Conservation (phyloP, 1,284 basidiomycete species). For the Ganoderma sinense region DNA sequence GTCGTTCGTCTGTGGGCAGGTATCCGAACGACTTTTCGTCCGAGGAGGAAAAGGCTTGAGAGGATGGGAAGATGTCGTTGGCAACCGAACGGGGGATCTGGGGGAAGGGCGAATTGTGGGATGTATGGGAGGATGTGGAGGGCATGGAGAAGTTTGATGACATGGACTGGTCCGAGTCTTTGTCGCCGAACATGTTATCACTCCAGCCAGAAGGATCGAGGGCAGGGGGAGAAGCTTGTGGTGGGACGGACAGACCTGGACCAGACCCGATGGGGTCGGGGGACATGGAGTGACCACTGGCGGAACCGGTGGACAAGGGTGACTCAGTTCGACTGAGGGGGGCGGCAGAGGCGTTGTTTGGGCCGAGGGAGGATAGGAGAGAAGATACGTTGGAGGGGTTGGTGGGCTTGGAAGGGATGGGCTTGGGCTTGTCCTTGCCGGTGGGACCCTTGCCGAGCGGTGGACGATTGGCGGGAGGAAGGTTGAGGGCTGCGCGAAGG, state of each 20-base stretch:
- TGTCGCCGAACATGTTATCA: conserved; percentile 60
- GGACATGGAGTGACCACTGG: conserved; percentile 45
- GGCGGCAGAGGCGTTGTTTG: conserved; percentile 24
- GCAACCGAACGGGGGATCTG: conserved; percentile 48
- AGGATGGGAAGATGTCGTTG: conserved; percentile 48
- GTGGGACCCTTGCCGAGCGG: conserved; percentile 83
- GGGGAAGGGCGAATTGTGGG: conserved; percentile 43
- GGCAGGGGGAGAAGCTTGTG: conserved; percentile 51
- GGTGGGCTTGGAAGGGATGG: conserved; percentile 38
- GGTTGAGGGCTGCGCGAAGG: conserved; percentile 76
- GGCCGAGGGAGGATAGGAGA: conserved; percentile 27
- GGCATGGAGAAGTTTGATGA: conserved; percentile 49
- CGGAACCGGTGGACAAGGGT: conserved; percentile 43
- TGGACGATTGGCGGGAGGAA: conserved; percentile 78
- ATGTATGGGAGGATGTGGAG: conserved; percentile 38
- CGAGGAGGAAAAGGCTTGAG: conserved; percentile 42
- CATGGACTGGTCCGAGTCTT: conserved; percentile 52
- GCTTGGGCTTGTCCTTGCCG: conserved; percentile 79
- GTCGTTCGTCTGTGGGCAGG: conserved; percentile 50
- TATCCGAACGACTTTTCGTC: conserved; percentile 36
- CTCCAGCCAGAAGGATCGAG: conserved; percentile 65
- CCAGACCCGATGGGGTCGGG: conserved; percentile 42
- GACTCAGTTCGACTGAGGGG: conserved; percentile 40
- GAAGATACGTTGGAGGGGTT: conserved; percentile 20
- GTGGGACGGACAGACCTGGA: conserved; percentile 46